Percentiles rank a stretch among this genome's conserved stretches.
phyloP scores from a whole-genome alignment of 2,329 filamentous ascomycete genomes.

The Alternaria sp. region DNA sequence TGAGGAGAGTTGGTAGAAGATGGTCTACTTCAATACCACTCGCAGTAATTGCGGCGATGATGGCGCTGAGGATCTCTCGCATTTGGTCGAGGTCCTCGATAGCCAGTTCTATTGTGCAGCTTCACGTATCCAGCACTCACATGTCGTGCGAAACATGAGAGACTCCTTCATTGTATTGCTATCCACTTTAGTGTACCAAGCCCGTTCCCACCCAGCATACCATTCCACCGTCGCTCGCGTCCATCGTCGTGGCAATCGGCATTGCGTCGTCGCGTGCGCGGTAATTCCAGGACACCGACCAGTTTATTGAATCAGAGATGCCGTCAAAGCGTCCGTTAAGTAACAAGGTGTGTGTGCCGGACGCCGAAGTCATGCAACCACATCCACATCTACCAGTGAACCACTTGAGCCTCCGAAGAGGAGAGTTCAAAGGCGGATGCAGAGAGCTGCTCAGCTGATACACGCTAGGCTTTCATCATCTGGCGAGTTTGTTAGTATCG shows the following conservation, averaged over 20 bases:
- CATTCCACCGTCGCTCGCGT: background rate
- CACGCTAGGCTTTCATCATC: constrained; percentile 99
- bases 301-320: constrained; percentile 85
- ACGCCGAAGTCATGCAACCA: constrained; percentile 95
- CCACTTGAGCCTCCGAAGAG: constrained; percentile 89
- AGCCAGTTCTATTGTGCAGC: background rate
- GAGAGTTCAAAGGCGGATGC: constrained; percentile 79
- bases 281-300: constrained; percentile 57
- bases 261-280: constrained; percentile 10
- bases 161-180: constrained; percentile 15
- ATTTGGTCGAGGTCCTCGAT: background rate
- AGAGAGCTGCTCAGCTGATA: constrained; percentile 82
- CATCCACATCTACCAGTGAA: constrained; percentile 69
- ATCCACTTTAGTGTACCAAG: constrained; percentile 11
- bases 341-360: constrained; percentile 99
- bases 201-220: background rate
- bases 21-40: constrained; percentile 36
- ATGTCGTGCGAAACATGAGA: constrained; percentile 2
- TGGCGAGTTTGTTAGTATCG: constrained; percentile 54
- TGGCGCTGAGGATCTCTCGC: background rate
- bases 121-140: constrained; percentile 8
- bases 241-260: constrained; percentile 1
- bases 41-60: constrained; percentile 39
- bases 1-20: constrained; percentile 45
- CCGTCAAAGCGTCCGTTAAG: constrained; percentile 93